phyloP scores from a whole-genome alignment of 2,329 filamentous ascomycete genomes.

The Nectriaceae sp. region DNA sequence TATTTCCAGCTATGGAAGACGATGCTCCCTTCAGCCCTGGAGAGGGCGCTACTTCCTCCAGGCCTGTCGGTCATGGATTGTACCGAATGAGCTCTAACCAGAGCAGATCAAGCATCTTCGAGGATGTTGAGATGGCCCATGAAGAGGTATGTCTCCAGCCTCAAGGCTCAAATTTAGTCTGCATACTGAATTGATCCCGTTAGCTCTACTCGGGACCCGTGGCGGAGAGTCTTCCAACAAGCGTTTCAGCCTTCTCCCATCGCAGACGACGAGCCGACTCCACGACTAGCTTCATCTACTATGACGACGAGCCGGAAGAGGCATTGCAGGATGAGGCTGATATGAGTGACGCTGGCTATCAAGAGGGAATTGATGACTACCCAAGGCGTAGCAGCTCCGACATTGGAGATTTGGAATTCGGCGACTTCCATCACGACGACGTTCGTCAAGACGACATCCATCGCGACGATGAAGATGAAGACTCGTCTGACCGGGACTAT shows the following conservation, averaged over 20 bases:
- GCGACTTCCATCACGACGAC: constrained; percentile 42
- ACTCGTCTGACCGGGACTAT: constrained; percentile 43
- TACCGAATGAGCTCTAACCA: constrained; percentile 71
- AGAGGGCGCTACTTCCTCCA: constrained; percentile 18
- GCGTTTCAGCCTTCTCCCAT: constrained; percentile 87
- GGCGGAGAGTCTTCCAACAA: constrained; percentile 94
- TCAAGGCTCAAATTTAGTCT: constrained; percentile 1
- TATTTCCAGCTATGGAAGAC: constrained; percentile 28
- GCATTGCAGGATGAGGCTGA: constrained; percentile 36
- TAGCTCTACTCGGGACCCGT: constrained; percentile 89
- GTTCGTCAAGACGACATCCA: no score
- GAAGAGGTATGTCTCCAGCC: constrained; percentile 67
- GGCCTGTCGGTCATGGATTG: constrained; percentile 36
- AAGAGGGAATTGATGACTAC: constrained; percentile 25
- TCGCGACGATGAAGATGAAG: constrained; percentile 44
- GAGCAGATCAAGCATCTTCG: constrained; percentile 79
- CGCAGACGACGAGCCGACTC: constrained; percentile 81
- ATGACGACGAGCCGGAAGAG: constrained; percentile 61
- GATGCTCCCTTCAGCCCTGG: constrained; percentile 22
- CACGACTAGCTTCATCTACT: constrained; percentile 86
- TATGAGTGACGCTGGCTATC: constrained; percentile 32
- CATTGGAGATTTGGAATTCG: constrained; percentile 41
- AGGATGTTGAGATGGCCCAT: constrained; percentile 98
- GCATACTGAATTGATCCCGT: constrained; percentile 18
- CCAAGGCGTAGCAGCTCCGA: constrained; percentile 37